Percentiles rank a stretch among this genome's conserved stretches.
Evolutionary conservation across 345 rosid genomes (phyloP).

Genomic region (Orychophragmus violaceus): DNA sequence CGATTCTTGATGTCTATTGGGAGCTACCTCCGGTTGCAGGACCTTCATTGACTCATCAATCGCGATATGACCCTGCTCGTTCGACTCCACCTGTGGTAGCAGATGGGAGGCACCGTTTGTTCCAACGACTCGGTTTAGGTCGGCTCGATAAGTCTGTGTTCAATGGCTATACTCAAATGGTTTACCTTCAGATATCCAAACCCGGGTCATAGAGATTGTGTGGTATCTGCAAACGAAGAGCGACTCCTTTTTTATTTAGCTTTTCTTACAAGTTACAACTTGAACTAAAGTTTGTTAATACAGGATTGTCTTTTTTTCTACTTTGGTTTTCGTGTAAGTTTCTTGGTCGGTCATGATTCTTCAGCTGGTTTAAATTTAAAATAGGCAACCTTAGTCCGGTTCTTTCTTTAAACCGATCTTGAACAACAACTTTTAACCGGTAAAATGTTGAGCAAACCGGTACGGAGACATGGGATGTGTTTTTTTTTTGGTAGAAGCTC

Average conservation of each 20-base stretch:
- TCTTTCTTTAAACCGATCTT: background rate
- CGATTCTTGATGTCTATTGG: slow-evolving; percentile 83
- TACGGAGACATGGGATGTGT: background rate
- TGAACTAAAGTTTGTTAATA: slow-evolving; percentile 15
- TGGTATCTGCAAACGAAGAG: slow-evolving; percentile 15
- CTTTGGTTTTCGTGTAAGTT: background rate
- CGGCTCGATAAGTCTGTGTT: slow-evolving; percentile 71
- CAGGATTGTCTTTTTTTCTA: background rate
- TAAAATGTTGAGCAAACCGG: background rate
- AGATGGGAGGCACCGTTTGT: slow-evolving; percentile 76
- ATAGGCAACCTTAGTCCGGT: background rate
- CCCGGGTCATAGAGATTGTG: slow-evolving; percentile 37
- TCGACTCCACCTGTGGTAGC: slow-evolving; percentile 67
- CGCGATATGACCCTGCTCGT: slow-evolving; percentile 89
- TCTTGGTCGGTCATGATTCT: background rate
- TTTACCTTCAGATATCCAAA: slow-evolving; percentile 69
- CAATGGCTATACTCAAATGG: slow-evolving; percentile 99
- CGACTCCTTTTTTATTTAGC: slow-evolving; percentile 4
- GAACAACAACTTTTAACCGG: background rate
- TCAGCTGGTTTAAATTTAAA: background rate
- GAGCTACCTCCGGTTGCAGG: slow-evolving; percentile 96
- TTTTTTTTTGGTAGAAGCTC: background rate
- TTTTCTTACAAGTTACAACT: background rate
- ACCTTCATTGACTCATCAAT: slow-evolving; percentile 94
- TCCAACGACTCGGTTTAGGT: slow-evolving; percentile 68